These are phyloP conservation scores for Daedaleopsis sinensis DNA, from an alignment of 768 basidiomycete species.

Conservation along the genomic window DNA sequence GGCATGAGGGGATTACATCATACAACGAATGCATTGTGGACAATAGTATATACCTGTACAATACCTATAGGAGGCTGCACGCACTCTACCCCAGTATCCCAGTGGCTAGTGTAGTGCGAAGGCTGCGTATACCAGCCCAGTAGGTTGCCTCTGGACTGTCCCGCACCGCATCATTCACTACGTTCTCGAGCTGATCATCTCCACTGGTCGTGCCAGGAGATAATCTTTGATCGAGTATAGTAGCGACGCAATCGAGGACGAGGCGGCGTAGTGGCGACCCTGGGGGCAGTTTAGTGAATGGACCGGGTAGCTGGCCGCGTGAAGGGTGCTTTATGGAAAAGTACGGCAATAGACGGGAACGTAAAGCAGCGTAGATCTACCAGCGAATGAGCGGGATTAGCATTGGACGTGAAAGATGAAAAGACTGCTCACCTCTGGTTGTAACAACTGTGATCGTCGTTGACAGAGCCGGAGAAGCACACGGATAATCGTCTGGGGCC, in stretches of 20 bases:
- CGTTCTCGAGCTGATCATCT: conserved; percentile 19
- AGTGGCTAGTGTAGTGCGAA: neutral
- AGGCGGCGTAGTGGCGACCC: conserved; percentile 51
- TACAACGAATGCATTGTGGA: too few relatives aligned
- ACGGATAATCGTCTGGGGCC: conserved; percentile 51
- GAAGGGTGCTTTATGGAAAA: conserved; percentile 78
- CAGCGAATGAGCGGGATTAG: too few relatives aligned
- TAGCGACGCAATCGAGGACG: conserved; percentile 62
- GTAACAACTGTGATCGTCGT: conserved; percentile 41
- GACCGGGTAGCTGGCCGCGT: conserved; percentile 75
- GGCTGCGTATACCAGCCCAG: conserved; percentile 10
- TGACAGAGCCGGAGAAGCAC: conserved; percentile 66
- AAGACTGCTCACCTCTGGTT: conserved; percentile 14
- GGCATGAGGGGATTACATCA: neutral
- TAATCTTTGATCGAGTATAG: conserved; percentile 24
- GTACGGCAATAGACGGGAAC: conserved; percentile 72
- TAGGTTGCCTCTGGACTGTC: conserved; percentile 25
- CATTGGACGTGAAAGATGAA: neutral
- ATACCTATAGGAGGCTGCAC: neutral
- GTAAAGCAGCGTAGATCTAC: conserved; percentile 53
- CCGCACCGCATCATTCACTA: conserved; percentile 25
- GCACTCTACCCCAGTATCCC: neutral
- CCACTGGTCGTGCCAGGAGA: conserved; percentile 5
- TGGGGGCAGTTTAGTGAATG: conserved; percentile 68
- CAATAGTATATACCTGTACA: neutral